These are phyloP conservation scores for Xylariaceae sp. DNA, from an alignment of 2,329 filamentous ascomycete genomes.

Conservation along the genomic window DNA sequence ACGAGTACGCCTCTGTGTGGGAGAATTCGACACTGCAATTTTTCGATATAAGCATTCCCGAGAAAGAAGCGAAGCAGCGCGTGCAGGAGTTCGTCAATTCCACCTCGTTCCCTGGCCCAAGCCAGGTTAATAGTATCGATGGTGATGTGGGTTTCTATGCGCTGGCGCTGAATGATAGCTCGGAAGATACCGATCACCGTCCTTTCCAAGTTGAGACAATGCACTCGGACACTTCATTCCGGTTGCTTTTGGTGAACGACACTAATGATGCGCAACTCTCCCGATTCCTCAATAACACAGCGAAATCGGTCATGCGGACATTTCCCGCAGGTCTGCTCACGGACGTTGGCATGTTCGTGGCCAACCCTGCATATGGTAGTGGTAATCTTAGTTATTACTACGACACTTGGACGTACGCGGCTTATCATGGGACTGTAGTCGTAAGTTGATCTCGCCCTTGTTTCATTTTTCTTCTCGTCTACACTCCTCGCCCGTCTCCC, in stretches of 20 bases:
- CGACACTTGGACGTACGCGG: conserved; percentile 50
- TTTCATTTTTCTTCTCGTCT: no score
- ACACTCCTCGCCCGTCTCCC: no score
- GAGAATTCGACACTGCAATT: conserved; percentile 57
- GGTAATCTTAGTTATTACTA: conserved; percentile 44
- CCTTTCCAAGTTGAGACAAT: conserved; percentile 55
- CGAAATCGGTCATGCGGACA: conserved; percentile 52
- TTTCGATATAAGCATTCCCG: conserved; percentile 48
- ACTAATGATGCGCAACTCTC: conserved; percentile 55
- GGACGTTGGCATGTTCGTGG: conserved; percentile 52
- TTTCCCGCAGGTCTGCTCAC: conserved; percentile 59
- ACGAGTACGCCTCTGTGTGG: conserved; percentile 55
- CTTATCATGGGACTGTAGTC: conserved; percentile 61
- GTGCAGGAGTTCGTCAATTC: conserved; percentile 46
- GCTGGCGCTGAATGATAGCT: conserved; percentile 52
- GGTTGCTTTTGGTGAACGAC: conserved; percentile 58
- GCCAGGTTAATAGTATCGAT: conserved; percentile 39
- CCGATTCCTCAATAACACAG: conserved; percentile 52
- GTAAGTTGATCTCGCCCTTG: no score
- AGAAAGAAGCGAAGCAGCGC: conserved; percentile 40
- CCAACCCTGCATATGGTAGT: conserved; percentile 56
- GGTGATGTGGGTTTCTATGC: conserved; percentile 50
- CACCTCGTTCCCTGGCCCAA: conserved; percentile 41
- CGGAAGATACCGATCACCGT: conserved; percentile 46
- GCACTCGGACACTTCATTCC: conserved; percentile 63